A percentile compares a stretch with the other conserved stretches of the same genome.
Conservation (phyloP, 2,329 filamentous ascomycete genomes). For the Fusarium zealandicum region DNA sequence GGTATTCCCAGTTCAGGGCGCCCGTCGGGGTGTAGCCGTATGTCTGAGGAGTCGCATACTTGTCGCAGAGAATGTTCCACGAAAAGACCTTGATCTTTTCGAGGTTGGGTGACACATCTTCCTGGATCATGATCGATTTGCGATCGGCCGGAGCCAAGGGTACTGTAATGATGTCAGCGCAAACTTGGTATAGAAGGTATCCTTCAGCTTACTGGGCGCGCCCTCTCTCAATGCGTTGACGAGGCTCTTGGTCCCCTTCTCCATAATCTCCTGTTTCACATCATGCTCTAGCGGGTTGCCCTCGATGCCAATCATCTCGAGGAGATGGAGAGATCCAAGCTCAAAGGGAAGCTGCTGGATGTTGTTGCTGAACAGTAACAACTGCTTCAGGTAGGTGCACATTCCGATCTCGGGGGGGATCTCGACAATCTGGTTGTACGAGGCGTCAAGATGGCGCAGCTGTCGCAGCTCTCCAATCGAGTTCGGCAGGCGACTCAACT, state of each 20-base stretch:
- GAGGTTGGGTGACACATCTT: slow-evolving; percentile 63
- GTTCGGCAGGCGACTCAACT: slow-evolving; percentile 79
- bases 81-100: slow-evolving; percentile 86
- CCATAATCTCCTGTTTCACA: slow-evolving; percentile 82
- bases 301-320: slow-evolving; percentile 90
- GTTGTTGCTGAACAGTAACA: slow-evolving; percentile 90
- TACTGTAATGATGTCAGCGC: slow-evolving; percentile 58
- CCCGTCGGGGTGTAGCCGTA: slow-evolving; percentile 90
- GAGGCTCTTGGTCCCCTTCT: slow-evolving; percentile 85
- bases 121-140: slow-evolving; percentile 79
- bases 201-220: slow-evolving; percentile 73
- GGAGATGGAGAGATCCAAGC: slow-evolving; percentile 84
- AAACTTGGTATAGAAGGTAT: background rate
- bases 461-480: slow-evolving; percentile 83
- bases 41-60: slow-evolving; percentile 82
- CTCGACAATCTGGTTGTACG: slow-evolving; percentile 82
- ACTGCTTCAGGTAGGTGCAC: slow-evolving; percentile 88
- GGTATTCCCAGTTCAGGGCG: slow-evolving; percentile 86
- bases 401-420: slow-evolving; percentile 93
- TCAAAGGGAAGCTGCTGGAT: slow-evolving; percentile 84
- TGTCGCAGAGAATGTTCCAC: slow-evolving; percentile 96
- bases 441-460: slow-evolving; percentile 84
- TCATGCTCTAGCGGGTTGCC: slow-evolving; percentile 84
- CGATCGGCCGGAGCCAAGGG: slow-evolving; percentile 79
- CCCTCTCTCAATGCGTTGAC: slow-evolving; percentile 84